These are phyloP conservation scores for Trichoderma sp. DNA, from an alignment of 2,329 filamentous ascomycete genomes.

Conservation along the genomic window DNA sequence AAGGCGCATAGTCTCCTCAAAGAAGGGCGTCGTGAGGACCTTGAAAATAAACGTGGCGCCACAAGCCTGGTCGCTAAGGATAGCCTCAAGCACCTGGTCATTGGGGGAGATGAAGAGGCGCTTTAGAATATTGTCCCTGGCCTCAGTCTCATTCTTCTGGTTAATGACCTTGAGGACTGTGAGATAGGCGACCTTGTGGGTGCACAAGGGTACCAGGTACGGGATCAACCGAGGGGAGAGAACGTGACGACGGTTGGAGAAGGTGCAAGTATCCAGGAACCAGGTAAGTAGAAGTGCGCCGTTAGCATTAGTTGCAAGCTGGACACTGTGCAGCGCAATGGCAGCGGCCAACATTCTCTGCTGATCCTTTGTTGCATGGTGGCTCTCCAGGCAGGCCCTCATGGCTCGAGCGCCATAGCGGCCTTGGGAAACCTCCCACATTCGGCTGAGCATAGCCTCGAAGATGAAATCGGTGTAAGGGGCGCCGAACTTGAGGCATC, in stretches of 20 bases:
- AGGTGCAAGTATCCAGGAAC: conserved; percentile 97
- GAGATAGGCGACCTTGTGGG: conserved; percentile 96
- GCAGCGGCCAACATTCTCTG: conserved; percentile 91
- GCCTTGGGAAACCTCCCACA: conserved; percentile 92
- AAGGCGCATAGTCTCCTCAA: conserved; percentile 83
- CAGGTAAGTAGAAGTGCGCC: conserved; percentile 91
- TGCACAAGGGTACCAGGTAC: conserved; percentile 91
- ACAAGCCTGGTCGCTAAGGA: conserved; percentile 85
- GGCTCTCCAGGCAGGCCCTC: conserved; percentile 94
- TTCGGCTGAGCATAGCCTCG: conserved; percentile 88
- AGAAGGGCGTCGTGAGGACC: conserved; percentile 94
- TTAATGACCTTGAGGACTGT: conserved; percentile 98
- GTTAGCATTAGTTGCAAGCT: conserved; percentile 93
- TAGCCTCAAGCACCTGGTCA: conserved; percentile 83
- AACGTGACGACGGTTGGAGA: conserved; percentile 85
- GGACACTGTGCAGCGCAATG: conserved; percentile 94
- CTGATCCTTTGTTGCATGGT: conserved; percentile 91
- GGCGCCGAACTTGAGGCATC: conserved; percentile 85
- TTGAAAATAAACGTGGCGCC: conserved; percentile 98
- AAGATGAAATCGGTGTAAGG: conserved; percentile 97
- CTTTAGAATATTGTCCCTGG: conserved; percentile 82
- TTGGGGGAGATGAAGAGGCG: conserved; percentile 90
- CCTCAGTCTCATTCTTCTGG: conserved; percentile 90
- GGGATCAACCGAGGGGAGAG: conserved; percentile 89
- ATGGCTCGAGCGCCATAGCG: conserved; percentile 93